A percentile compares a stretch with the other conserved stretches of the same genome.
Evolutionary conservation across 306 rosid species (phyloP).

Genomic region (Cucurbita pepo): DNA sequence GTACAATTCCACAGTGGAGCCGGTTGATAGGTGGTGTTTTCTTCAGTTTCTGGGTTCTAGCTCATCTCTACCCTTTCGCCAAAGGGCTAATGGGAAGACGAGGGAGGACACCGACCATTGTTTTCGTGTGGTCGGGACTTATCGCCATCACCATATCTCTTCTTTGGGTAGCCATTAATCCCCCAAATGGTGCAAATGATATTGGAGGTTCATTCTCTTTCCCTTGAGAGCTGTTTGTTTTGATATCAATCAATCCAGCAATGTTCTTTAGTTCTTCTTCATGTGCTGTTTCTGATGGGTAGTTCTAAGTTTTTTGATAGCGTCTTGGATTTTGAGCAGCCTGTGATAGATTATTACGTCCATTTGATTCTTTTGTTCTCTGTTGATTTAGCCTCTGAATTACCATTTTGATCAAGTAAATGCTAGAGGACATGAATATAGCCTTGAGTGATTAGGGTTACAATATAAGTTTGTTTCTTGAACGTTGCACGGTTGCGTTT

Average conservation of each 20-base stretch:
- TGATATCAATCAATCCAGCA: not conserved
- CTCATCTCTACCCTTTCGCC: constrained; percentile 90
- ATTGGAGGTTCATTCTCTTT: constrained; percentile 87
- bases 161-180: constrained; percentile 95
- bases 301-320: no score
- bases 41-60: constrained; percentile 95
- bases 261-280: not conserved
- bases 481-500: no score
- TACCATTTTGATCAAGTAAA: no score
- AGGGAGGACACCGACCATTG: constrained; percentile 91
- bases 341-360: no score
- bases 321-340: no score
- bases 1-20: constrained; percentile 82
- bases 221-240: constrained; percentile 27
- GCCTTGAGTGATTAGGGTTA: no score
- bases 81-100: constrained; percentile 96
- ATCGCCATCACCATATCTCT: constrained; percentile 89
- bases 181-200: constrained; percentile 50
- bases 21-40: constrained; percentile 77
- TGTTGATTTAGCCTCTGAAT: no score
- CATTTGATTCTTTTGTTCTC: no score
- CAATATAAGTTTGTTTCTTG: no score
- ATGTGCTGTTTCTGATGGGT: not conserved
- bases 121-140: constrained; percentile 94
- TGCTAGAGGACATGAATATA: no score